Conservation (phyloP, 1,284 basidiomycete genomes). For the Tetrapyrgos nigripes region DNA sequence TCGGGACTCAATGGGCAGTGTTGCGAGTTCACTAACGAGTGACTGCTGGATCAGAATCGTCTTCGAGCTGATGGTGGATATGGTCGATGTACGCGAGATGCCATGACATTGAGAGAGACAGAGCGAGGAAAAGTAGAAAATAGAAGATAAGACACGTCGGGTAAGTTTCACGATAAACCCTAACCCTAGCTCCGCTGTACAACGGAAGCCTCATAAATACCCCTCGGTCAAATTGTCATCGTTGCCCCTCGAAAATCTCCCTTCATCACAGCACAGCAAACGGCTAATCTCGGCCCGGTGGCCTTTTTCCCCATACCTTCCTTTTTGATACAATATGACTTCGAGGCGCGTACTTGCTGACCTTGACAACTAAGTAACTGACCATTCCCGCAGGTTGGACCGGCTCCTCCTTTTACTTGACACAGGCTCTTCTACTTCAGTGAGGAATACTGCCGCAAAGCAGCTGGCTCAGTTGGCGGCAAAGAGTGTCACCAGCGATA, state of each 20-base stretch:
- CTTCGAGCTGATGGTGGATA: constrained; percentile 23
- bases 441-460: constrained; percentile 89
- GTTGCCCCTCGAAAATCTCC: background rate
- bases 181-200: background rate
- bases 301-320: background rate
- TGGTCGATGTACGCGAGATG: constrained; percentile 21
- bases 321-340: background rate
- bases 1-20: background rate
- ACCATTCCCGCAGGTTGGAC: constrained; percentile 74
- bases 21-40: constrained; percentile 17
- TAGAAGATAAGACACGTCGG: background rate
- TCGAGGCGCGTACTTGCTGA: background rate
- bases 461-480: constrained; percentile 91
- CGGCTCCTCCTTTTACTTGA: constrained; percentile 91
- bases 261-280: background rate
- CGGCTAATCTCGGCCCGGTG: background rate
- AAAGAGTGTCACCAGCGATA: constrained; percentile 82
- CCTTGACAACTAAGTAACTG: background rate
- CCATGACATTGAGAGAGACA: constrained; percentile 18
- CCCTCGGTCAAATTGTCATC: background rate
- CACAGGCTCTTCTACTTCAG: constrained; percentile 86
- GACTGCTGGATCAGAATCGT: constrained; percentile 22
- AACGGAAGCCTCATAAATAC: background rate
- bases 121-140: background rate
- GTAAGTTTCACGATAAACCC: background rate